Base-by-base conservation (phyloP, 495 filamentous ascomycete species). In the Neurospora tetraspora region DNA sequence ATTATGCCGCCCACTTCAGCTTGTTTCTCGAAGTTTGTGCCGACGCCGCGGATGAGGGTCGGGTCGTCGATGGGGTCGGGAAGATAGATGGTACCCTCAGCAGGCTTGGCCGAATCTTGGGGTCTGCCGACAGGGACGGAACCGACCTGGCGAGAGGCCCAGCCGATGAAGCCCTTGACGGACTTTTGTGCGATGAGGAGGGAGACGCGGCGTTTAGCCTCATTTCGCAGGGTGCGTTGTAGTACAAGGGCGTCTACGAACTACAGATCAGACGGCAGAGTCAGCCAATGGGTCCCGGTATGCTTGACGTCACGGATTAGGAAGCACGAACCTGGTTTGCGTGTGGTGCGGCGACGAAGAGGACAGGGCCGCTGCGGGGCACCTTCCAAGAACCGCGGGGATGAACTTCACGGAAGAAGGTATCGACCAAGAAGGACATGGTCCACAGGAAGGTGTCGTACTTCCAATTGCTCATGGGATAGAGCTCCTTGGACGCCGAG, bases 341-440 rank as follows among this genome's bases (percentile, higher is more conserved):
- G 86, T 99, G 96, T 74, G 96, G 96, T 23, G 96, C 96, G n/a
- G 94, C 95, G 73, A 99, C 96, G 78, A 99, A 95, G 47, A 99
- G 93, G 71, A 99, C 88, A 0, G 96, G 94, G 2, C 93, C 96
- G 74, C 88, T 87, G 73, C 90, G 87, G 42, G 96, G 96, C 31
- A 99, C 91, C 81, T 93, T 93, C 93, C 96, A 99, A 68, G 93
- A 90, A 71, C 94, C 93, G 65, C 96, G 91, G 9, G 96, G 95
- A 78, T 98, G 94, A 4, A 99, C 92, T 83, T 99, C 96, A 76
- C 96, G 90, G 86, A 99, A 99, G 88, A 99, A 99, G 71, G 97
- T 88, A 79, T 98, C 96, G 42, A 94, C 89, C 31, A 97, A 85
- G 69, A 97, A 86, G 2, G 93, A 95, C 81, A 94, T 91, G 10